Base-by-base conservation (phyloP, 768 basidiomycete species). In the Nevesoporus exiguus region DNA sequence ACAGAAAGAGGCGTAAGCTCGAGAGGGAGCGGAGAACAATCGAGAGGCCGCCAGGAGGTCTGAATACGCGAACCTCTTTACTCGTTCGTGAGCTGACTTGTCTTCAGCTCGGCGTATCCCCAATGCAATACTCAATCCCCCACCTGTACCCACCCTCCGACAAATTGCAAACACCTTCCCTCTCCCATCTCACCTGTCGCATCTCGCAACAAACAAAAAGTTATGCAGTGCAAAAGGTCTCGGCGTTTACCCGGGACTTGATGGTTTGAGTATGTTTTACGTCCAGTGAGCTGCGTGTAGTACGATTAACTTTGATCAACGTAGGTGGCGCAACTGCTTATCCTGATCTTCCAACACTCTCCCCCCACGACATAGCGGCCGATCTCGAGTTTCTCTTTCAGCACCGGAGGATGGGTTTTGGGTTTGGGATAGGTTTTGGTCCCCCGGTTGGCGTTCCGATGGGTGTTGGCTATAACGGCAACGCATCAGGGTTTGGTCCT, bases 1-100 rank as follows among this genome's bases (percentile, higher is more conserved):
- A 91, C 68, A 77, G 89, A 58, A 96, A 96, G 70, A 79, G 91
- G 54, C 77, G 95, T 42, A 79, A 83, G 45, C 70, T 98, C 33
- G 94, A 98, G 67, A 79, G 93, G 55, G 93, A 97, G 58, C 83
- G 92, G 57, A 79, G 93, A 59, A 80, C 81, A 1, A 66, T 85
- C 13, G 94, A 94, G 60, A 75, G 85, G n/a, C 86, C 89, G 10
- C 83, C 81, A 44, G 83, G 86, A 49, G 71, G 93, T 93, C 62
- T 45, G 81, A 74, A 34, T 50, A 11, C 29, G 33, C n/a, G 7
- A 17, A 34, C 49, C 30, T 22, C 56, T 29, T 27, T 17, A 46
- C 42, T 27, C 47, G 36, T 41, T 52, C 27, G 14, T 31, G 17
- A 19, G 31, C 55, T 47, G 8, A 68, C 41, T 21, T 21, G 22